Evolutionary conservation across 177 flowering plant genomes (phyloP).

Genomic region (Telopea speciosissima): DNA sequence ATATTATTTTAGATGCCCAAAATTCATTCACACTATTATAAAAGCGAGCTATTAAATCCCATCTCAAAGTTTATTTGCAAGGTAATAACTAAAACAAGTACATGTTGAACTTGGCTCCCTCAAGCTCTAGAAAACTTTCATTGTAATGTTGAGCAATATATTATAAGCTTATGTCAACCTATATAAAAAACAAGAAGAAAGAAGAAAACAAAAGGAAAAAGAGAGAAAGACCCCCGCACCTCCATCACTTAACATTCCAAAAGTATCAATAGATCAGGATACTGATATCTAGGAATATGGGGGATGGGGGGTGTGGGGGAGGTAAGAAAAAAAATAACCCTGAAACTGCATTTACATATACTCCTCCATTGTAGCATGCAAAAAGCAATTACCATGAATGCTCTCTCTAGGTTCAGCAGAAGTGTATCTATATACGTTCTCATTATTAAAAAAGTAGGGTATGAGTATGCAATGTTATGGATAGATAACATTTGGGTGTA

Average conservation of each 20-base stretch:
- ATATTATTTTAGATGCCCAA: no score
- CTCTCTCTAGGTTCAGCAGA: conserved; percentile 9
- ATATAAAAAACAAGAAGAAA: conserved; percentile 49
- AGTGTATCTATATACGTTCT: conserved; percentile 14
- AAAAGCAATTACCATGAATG: conserved; percentile 9
- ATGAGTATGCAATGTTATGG: conserved; percentile 27
- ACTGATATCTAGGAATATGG: conserved; percentile 12
- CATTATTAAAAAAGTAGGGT: conserved; percentile 6
- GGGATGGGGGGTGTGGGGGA: neutral
- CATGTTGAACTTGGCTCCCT: conserved; percentile 10
- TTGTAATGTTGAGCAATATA: conserved; percentile 34
- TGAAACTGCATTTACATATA: conserved; percentile 22
- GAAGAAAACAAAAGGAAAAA: no score
- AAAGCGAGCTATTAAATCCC: neutral
- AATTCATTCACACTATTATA: no score
- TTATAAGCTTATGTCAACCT: conserved; percentile 50
- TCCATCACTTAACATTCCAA: conserved; percentile 24
- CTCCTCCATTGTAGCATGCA: conserved; percentile 26
- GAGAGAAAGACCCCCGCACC: conserved; percentile 8
- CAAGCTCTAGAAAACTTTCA: conserved; percentile 21
- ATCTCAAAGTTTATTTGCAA: conserved; percentile 17
- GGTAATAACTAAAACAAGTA: conserved; percentile 11
- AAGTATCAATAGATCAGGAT: conserved; percentile 24
- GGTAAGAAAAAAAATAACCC: neutral
- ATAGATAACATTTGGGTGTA: conserved; percentile 29